phyloP scores from a whole-genome alignment of 805 yeast species.

The Metschnikowia amazonensis region DNA sequence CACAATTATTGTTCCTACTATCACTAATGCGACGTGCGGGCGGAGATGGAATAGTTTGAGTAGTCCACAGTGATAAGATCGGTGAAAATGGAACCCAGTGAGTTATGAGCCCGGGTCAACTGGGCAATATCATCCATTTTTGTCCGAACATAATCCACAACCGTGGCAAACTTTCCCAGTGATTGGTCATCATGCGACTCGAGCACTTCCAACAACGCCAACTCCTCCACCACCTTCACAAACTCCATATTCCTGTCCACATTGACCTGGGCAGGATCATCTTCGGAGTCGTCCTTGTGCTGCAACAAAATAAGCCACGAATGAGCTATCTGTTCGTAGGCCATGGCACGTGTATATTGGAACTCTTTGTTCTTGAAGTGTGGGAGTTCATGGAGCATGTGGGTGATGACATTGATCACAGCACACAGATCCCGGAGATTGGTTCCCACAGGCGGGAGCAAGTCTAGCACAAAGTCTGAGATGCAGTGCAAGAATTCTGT shows the following conservation, averaged over 20 bases:
- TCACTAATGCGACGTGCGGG: slow-evolving; percentile 25
- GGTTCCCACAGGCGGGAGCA: slow-evolving; percentile 66
- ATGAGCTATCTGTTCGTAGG: slow-evolving; percentile 57
- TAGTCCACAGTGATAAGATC: slow-evolving; percentile 43
- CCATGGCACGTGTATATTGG: slow-evolving; percentile 48
- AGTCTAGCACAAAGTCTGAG: slow-evolving; percentile 69
- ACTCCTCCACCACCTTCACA: slow-evolving; percentile 31
- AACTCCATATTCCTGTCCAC: slow-evolving; percentile 21
- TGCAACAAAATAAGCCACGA: slow-evolving; percentile 55
- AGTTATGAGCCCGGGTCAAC: slow-evolving; percentile 11
- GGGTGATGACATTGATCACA: slow-evolving; percentile 60
- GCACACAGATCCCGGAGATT: slow-evolving; percentile 52
- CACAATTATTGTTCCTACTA: no score
- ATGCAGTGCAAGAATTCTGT: slow-evolving; percentile 67
- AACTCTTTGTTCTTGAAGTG: slow-evolving; percentile 56
- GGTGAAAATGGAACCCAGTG: slow-evolving; percentile 21
- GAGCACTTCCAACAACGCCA: slow-evolving; percentile 41
- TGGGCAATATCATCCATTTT: slow-evolving; percentile 34
- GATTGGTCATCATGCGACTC: slow-evolving; percentile 44
- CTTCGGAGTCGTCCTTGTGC: slow-evolving; percentile 12
- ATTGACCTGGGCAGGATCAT: slow-evolving; percentile 4
- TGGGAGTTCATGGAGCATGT: slow-evolving; percentile 61
- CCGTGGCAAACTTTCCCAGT: slow-evolving; percentile 39
- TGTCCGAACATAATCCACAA: slow-evolving; percentile 41
- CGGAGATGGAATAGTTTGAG: slow-evolving; percentile 39